phyloP scores from a whole-genome alignment of 257 asterid species.

The Ophiorrhiza pumila region DNA sequence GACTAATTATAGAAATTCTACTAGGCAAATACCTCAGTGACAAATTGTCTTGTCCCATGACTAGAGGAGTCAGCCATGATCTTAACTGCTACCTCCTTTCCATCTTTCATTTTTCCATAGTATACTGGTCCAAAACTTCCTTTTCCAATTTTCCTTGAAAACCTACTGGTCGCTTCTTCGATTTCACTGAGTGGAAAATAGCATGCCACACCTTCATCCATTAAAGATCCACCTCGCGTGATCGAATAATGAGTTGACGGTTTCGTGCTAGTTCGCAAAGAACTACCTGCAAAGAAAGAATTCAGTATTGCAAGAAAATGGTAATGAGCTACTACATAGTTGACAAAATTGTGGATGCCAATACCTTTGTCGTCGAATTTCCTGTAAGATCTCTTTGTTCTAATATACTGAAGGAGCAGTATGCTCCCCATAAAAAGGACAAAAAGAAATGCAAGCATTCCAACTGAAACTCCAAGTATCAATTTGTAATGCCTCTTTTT shows the following conservation, averaged over 20 bases:
- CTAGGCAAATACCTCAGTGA: slow-evolving; percentile 61
- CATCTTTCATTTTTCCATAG: slow-evolving; percentile 82
- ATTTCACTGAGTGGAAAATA: slow-evolving; percentile 67
- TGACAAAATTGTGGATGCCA: slow-evolving; percentile 6
- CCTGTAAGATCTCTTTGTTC: slow-evolving; percentile 35
- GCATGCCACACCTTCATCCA: slow-evolving; percentile 94
- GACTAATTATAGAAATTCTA: background rate
- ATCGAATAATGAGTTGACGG: slow-evolving; percentile 42
- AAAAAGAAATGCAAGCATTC: slow-evolving; percentile 52
- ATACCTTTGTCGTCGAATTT: slow-evolving; percentile 46
- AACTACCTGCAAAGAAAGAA: slow-evolving; percentile 40
- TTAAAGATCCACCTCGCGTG: slow-evolving; percentile 67
- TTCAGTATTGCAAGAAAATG: slow-evolving; percentile 4
- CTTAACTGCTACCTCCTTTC: slow-evolving; percentile 93
- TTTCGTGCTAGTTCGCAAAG: slow-evolving; percentile 53
- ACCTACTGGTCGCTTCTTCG: slow-evolving; percentile 71
- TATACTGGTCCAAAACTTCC: slow-evolving; percentile 98
- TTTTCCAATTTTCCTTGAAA: slow-evolving; percentile 76
- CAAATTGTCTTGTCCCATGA: slow-evolving; percentile 85
- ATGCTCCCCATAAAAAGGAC: slow-evolving; percentile 52
- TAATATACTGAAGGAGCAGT: slow-evolving; percentile 41
- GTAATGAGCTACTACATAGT: slow-evolving; percentile 1
- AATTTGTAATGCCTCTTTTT: slow-evolving; percentile 39
- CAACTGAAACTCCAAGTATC: slow-evolving; percentile 53
- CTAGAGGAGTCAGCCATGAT: slow-evolving; percentile 95